A percentile compares a stretch with the other conserved stretches of the same genome.
These are phyloP conservation scores for Solanum appendiculatum DNA, from an alignment of 257 asterid genomes.

Conservation along the genomic window DNA sequence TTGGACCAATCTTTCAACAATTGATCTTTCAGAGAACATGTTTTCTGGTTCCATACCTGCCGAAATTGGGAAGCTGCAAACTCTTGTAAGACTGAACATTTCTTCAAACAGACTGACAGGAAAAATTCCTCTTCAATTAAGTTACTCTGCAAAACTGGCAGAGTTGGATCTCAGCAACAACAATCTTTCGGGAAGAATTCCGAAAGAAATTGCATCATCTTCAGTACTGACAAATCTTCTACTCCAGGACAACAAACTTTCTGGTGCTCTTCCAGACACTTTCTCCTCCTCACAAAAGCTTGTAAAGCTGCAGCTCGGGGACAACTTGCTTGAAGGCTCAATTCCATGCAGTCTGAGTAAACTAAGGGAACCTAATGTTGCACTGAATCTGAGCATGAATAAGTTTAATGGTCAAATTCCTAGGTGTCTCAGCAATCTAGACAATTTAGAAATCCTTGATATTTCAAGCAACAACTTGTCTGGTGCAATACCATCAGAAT, in stretches of 20 bases:
- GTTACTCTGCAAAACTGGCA: conserved; percentile 13
- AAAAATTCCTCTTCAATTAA: conserved; percentile 27
- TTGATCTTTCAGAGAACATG: conserved; percentile 31
- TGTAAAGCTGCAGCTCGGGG: conserved; percentile 32
- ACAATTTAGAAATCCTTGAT: conserved; percentile 27
- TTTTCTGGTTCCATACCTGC: conserved; percentile 36
- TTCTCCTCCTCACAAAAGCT: conserved; percentile 22
- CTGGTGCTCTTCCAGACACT: conserved; percentile 21
- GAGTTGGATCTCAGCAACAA: conserved; percentile 33
- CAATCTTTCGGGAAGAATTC: conserved; percentile 24
- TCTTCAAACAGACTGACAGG: conserved; percentile 38
- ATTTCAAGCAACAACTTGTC: conserved; percentile 35
- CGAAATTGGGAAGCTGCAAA: conserved; percentile 24
- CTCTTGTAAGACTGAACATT: conserved; percentile 19
- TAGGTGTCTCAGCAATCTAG: conserved; percentile 15
- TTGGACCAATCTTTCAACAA: conserved; percentile 34
- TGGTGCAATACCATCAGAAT: conserved; percentile 24
- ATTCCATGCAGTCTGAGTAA: conserved; percentile 37
- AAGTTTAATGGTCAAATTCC: conserved; percentile 30
- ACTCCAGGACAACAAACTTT: conserved; percentile 28
- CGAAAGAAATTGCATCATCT: conserved; percentile 24
- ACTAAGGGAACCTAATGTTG: conserved; percentile 5
- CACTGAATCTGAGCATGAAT: conserved; percentile 34
- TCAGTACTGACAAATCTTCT: conserved; percentile 11
- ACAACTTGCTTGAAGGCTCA: conserved; percentile 31